phyloP scores from a whole-genome alignment of 2,329 filamentous ascomycete species.

The Periconia digitata region DNA sequence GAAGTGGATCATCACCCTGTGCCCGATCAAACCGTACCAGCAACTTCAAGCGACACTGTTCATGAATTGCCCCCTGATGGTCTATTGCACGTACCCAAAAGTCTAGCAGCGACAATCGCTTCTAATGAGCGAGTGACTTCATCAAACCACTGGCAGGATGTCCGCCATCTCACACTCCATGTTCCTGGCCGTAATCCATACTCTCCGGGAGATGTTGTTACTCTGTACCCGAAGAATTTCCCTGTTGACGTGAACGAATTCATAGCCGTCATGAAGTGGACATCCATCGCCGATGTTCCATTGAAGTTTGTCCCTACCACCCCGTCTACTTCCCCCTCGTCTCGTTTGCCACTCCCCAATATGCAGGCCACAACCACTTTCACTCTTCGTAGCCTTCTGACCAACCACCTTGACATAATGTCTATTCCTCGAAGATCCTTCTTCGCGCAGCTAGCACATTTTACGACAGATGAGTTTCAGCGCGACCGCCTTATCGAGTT shows the following conservation, averaged over 20 bases:
- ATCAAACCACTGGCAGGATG: conserved; percentile 84
- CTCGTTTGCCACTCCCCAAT: conserved; percentile 43
- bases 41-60: conserved; percentile 5
- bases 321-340: conserved; percentile 35
- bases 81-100: conserved; percentile 60
- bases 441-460: conserved; percentile 75
- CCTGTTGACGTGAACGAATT: conserved; percentile 76
- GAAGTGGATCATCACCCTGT: conserved; percentile 8
- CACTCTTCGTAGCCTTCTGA: conserved; percentile 75
- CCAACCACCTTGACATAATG: conserved; percentile 84
- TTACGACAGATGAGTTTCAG: conserved; percentile 71
- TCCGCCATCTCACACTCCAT: conserved; percentile 72
- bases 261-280: conserved; percentile 79
- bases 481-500: conserved; percentile 83
- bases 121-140: conserved; percentile 77
- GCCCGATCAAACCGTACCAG: neutral
- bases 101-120: conserved; percentile 60
- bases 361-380: conserved; percentile 43
- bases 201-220: conserved; percentile 75
- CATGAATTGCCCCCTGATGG: conserved; percentile 41
- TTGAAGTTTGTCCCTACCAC: conserved; percentile 56
- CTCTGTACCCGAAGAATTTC: conserved; percentile 87
- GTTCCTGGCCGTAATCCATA: conserved; percentile 51
- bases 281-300: conserved; percentile 66
- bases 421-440: conserved; percentile 87